Base-by-base conservation (phyloP, 495 filamentous ascomycete genomes). In the Darksidea phi region DNA sequence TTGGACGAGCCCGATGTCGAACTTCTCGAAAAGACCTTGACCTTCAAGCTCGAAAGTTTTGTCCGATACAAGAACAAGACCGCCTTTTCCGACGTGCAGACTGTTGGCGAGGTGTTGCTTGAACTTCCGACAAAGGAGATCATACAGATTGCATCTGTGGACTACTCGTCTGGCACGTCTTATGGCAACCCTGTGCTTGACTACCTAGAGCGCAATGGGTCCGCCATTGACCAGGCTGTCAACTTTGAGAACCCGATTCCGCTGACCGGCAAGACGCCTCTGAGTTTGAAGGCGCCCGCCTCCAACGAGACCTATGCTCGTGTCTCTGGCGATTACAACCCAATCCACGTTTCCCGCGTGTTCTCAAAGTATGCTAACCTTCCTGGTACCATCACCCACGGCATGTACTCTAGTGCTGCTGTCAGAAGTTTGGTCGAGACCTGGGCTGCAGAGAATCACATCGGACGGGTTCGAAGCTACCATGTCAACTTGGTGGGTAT, bases 391-490 rank as follows among this genome's bases (percentile, higher is more conserved):
- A 98, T 98, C 73, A 97, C 93, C 1, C 93, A 99, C 72, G 94
- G 94, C 59, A 99, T 99, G 94, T 99, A 97, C 80, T 90, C 91
- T 5, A 97, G 93, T 76, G 94, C 94, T 53, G 91, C 95, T 20
- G 94, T 97, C n/a, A 87, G 94, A 51, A 91, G 90, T 73, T 77
- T 97, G n/a, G 93, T 99, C 6, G 94, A 97, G 80, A 97, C 93
- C 11, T 97, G 94, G 95, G 95, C 94, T 25, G 95, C 94, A 17
- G 94, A 97, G 78, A 99, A 97, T 78, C 93, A 97, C 72, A 85
- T 97, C 64, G 93, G 95, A 50, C 94, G 95, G 63, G 95, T 99
- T 47, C 86, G 94, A 65, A 96, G 93, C 67, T 99, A 94, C 82
- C 90, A 95, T 73, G 92, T 91, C 61, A 90, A 87, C 12, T 82